Percentiles rank a stretch among this genome's conserved stretches.
Evolutionary conservation across 164 flowering plant genomes (phyloP).

Genomic region (Cinnamomum chago): DNA sequence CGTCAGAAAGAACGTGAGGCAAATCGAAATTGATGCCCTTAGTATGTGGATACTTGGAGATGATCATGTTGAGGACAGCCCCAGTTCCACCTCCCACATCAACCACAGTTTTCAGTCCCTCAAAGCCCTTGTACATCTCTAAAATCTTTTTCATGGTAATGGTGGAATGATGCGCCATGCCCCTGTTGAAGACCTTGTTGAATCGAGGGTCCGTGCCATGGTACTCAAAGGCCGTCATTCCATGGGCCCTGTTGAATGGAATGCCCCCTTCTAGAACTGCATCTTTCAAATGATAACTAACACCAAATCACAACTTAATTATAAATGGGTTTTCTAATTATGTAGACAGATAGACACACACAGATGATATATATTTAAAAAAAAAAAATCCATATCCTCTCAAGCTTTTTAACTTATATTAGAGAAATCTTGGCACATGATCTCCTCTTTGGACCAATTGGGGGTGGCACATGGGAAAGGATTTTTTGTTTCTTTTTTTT

Average conservation of each 20-base stretch:
- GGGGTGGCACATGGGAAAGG: too few species aligned
- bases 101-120: constrained; percentile 20
- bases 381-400: too few species aligned
- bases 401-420: too few species aligned
- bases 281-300: constrained; percentile 31
- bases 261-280: constrained; percentile 37
- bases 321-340: background rate
- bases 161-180: constrained; percentile 13
- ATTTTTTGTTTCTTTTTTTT: too few species aligned
- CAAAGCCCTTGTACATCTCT: constrained; percentile 28
- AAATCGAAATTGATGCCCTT: constrained; percentile 34
- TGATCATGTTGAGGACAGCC: constrained; percentile 21
- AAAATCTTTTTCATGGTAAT: constrained; percentile 21
- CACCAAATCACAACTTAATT: background rate
- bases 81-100: constrained; percentile 41
- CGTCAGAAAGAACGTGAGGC: constrained; percentile 18
- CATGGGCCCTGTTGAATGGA: constrained; percentile 34
- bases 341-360: background rate
- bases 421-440: too few species aligned
- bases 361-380: too few species aligned
- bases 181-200: constrained; percentile 13
- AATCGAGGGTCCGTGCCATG: constrained; percentile 17
- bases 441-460: too few species aligned
- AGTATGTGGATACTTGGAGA: constrained; percentile 30
- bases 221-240: constrained; percentile 22